Conservation (phyloP, 106 monocot genomes). For the Dioscorea alata region DNA sequence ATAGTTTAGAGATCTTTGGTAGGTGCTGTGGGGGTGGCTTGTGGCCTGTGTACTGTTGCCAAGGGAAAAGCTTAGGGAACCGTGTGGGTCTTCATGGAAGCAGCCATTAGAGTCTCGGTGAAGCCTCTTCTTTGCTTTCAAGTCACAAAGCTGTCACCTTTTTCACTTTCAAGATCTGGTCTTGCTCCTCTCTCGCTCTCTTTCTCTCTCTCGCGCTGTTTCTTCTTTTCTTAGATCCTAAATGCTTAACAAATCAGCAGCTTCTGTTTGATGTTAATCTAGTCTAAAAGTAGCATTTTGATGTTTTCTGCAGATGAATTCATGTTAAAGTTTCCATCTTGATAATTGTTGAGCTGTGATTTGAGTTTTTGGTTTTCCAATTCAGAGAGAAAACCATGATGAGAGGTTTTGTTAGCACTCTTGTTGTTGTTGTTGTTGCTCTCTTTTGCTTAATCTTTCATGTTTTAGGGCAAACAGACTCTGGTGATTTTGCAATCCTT, state of each 20-base stretch:
- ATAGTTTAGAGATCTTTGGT: not conserved
- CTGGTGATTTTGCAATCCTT: constrained; percentile 45
- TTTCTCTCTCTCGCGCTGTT: not conserved
- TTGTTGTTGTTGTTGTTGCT: not conserved
- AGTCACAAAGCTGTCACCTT: not conserved
- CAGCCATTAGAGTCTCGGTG: not conserved
- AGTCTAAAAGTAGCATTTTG: not conserved
- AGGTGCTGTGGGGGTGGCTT: not conserved
- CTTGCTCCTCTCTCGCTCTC: not conserved
- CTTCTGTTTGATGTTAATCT: not conserved
- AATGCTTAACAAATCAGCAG: not conserved
- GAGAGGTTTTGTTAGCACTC: not conserved
- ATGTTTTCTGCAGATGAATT: not conserved
- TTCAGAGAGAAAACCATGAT: not conserved
- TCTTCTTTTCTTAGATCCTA: not conserved
- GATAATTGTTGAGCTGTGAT: not conserved
- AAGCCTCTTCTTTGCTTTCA: not conserved
- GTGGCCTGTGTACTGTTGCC: not conserved
- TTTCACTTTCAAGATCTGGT: not conserved
- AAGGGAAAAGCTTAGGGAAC: not conserved
- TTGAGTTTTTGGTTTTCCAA: not conserved
- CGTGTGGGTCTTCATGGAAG: constrained; percentile 1
- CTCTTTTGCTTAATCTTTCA: not conserved
- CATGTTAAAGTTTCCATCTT: not conserved
- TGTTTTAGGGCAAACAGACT: constrained; percentile 23